A percentile compares a stretch with the other conserved stretches of the same genome.
These are phyloP conservation scores for Lathyrus sativus DNA, from an alignment of 306 rosid species.

Conservation along the genomic window DNA sequence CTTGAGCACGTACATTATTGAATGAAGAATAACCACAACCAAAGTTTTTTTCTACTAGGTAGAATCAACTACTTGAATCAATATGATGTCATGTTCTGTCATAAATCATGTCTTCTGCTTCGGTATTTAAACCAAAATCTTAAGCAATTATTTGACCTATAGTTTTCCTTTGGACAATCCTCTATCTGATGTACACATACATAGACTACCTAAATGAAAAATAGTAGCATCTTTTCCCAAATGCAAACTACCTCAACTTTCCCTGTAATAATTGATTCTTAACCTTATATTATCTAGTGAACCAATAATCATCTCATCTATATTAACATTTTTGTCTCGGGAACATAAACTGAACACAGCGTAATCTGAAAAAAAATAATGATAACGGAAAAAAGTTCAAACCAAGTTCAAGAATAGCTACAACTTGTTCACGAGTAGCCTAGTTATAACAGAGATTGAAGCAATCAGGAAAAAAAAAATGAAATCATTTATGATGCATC, in stretches of 20 bases:
- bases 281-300: background rate
- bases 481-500: no score
- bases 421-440: no score
- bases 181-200: background rate
- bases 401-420: no score
- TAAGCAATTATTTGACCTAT: no score
- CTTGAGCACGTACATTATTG: background rate
- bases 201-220: background rate
- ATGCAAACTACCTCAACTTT: slow-evolving; percentile 3
- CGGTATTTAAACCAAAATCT: no score
- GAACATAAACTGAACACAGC: no score
- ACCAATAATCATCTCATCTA: background rate
- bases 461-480: no score
- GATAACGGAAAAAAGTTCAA: no score
- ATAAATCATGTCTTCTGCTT: no score
- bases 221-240: background rate
- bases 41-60: background rate
- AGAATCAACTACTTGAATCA: background rate
- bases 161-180: background rate
- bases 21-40: background rate
- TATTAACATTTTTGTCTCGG: slow-evolving; percentile 6
- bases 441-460: no score
- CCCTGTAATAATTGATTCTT: background rate
- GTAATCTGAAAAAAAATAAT: no score
- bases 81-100: background rate